These are phyloP conservation scores for Xylaria cubensis DNA, from an alignment of 495 filamentous ascomycete genomes.

Conservation along the genomic window DNA sequence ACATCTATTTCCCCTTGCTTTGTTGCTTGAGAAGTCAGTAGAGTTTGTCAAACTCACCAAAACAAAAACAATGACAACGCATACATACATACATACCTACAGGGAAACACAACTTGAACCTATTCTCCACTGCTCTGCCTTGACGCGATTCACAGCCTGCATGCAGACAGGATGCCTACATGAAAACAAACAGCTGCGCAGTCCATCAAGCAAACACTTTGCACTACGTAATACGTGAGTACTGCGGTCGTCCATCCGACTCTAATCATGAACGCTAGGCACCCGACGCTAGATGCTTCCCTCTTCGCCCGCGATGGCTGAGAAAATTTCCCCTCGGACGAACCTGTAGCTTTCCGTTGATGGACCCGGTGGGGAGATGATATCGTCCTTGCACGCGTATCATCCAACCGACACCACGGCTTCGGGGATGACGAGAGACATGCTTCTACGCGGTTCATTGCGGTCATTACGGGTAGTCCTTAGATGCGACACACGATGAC, in stretches of 20 bases:
- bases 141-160: conserved; percentile 12
- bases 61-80: conserved; percentile 24
- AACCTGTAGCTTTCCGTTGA: conserved; percentile 19
- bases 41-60: not conserved
- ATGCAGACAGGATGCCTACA: not conserved
- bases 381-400: conserved; percentile 26
- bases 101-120: conserved; percentile 1
- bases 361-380: not conserved
- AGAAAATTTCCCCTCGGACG: conserved; percentile 21
- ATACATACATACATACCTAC: conserved; percentile 16
- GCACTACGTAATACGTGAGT: conserved; percentile 3
- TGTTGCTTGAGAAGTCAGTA: not conserved
- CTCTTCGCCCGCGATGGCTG: conserved; percentile 1
- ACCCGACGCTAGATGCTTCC: not conserved
- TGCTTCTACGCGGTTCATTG: conserved; percentile 35
- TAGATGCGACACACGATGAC: conserved; percentile 41
- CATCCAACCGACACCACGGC: conserved; percentile 35
- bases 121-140: not conserved
- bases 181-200: conserved; percentile 11
- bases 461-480: conserved; percentile 32
- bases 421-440: conserved; percentile 46
- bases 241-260: not conserved
- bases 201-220: not conserved
- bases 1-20: not conserved
- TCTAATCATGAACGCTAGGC: not conserved